A percentile compares a stretch with the other conserved stretches of the same genome.
These are phyloP conservation scores for Pseudozyma flocculosa DNA, from an alignment of 1,284 basidiomycete genomes.

Conservation along the genomic window DNA sequence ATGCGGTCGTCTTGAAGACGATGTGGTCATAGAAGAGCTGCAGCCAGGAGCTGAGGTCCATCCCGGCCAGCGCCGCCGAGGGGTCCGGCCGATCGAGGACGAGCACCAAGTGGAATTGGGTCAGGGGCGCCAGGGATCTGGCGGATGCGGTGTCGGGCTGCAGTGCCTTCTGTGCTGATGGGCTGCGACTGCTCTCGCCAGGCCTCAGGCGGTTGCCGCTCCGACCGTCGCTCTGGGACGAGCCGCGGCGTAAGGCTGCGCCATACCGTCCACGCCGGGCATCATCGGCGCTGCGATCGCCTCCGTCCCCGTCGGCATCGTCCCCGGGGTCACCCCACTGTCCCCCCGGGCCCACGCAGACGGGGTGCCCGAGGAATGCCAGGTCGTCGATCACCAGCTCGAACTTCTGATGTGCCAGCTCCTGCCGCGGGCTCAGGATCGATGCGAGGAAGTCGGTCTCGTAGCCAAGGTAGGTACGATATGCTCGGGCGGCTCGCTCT, in stretches of 20 bases:
- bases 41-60: conserved; percentile 44
- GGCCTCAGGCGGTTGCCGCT: too few species aligned
- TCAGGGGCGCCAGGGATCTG: conserved; percentile 15
- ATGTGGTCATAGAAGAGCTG: conserved; percentile 54
- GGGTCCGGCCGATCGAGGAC: conserved; percentile 53
- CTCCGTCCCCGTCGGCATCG: not conserved
- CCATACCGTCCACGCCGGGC: not conserved
- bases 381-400: conserved; percentile 88
- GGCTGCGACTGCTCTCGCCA: too few species aligned
- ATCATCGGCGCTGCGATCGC: conserved; percentile 3
- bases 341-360: conserved; percentile 67
- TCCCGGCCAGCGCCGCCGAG: conserved; percentile 22
- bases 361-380: conserved; percentile 93
- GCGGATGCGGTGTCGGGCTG: conserved; percentile 4
- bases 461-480: conserved; percentile 73
- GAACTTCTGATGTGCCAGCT: conserved; percentile 90
- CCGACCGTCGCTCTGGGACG: too few species aligned
- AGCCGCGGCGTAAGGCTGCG: conserved; percentile 1
- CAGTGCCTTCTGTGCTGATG: not conserved
- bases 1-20: conserved; percentile 55
- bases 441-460: conserved; percentile 76
- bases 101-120: conserved; percentile 53
- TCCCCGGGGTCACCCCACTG: conserved; percentile 15
- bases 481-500: conserved; percentile 28
- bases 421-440: conserved; percentile 73